Conservation (phyloP, 768 basidiomycete genomes). For the Termitomyces sp. region DNA sequence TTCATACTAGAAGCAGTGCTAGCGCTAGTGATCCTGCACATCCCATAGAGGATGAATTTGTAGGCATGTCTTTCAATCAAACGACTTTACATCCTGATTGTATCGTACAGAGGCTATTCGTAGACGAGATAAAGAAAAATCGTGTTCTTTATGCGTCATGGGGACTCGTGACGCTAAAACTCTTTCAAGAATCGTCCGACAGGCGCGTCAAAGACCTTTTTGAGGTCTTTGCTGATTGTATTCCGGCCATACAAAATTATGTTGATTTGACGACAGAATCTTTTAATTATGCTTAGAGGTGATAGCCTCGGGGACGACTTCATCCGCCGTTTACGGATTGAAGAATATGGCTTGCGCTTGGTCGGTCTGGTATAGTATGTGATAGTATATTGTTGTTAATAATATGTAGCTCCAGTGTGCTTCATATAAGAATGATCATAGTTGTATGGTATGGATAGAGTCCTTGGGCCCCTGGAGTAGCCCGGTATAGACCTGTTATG, state of each 20-base stretch:
- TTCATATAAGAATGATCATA: too few relatives aligned
- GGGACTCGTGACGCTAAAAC: constrained; percentile 9
- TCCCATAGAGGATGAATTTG: constrained; percentile 8
- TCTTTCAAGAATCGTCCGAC: constrained; percentile 3
- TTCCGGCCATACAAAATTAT: constrained; percentile 13
- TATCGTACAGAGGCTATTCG: constrained; percentile 10
- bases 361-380: too few relatives aligned
- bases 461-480: too few relatives aligned
- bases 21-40: background rate
- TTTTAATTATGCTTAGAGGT: too few relatives aligned
- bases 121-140: constrained; percentile 4
- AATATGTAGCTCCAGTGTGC: too few relatives aligned
- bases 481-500: too few relatives aligned
- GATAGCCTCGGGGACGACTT: too few relatives aligned
- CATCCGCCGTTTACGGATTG: too few relatives aligned
- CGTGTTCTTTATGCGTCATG: constrained; percentile 10
- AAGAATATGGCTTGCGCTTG: too few relatives aligned
- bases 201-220: constrained; percentile 4
- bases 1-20: background rate
- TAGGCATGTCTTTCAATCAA: background rate
- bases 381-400: too few relatives aligned
- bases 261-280: background rate
- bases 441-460: too few relatives aligned
- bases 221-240: constrained; percentile 10
- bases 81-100: background rate